Evolutionary conservation across 2,329 filamentous ascomycete genomes (phyloP).

Genomic region (Xylariales sp.): DNA sequence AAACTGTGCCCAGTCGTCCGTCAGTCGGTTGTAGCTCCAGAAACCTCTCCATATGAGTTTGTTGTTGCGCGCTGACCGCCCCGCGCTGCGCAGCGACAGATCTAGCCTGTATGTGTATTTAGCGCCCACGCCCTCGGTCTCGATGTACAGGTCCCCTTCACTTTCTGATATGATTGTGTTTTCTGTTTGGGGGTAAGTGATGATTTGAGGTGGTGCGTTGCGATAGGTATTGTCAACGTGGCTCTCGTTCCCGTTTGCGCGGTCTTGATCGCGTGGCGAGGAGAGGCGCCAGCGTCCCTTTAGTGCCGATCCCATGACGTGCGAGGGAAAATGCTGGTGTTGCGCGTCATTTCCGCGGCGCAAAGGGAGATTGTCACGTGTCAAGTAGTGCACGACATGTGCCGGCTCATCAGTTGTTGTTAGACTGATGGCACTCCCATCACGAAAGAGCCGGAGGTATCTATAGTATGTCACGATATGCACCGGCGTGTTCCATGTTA

Average conservation of each 20-base stretch:
- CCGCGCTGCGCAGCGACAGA: conserved; percentile 74
- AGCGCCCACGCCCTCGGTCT: conserved; percentile 80
- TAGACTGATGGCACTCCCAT: conserved; percentile 84
- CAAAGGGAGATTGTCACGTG: conserved; percentile 71
- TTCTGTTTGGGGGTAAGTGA: background rate
- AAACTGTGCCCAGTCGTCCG: conserved; percentile 92
- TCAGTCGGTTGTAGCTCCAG: conserved; percentile 89
- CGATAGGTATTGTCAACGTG: background rate
- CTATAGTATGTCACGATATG: conserved; percentile 98
- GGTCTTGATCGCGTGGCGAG: conserved; percentile 50
- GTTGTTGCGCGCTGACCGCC: conserved; percentile 76
- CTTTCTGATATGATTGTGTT: conserved; percentile 50
- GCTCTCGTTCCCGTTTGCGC: conserved; percentile 44
- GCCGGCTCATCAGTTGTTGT: conserved; percentile 83
- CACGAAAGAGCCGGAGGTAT: conserved; percentile 93
- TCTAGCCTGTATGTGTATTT: conserved; percentile 91
- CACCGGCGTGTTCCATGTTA: conserved; percentile 84
- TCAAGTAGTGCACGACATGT: conserved; percentile 89
- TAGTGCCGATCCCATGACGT: conserved; percentile 75
- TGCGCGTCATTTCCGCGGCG: conserved; percentile 52
- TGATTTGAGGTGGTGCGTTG: conserved; percentile 30
- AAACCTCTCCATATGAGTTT: conserved; percentile 90
- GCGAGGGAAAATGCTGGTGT: conserved; percentile 52
- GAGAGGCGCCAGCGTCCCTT: conserved; percentile 65
- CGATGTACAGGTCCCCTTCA: conserved; percentile 80